Conservation (phyloP, 441 rosid species). For the Breynia disticha region DNA sequence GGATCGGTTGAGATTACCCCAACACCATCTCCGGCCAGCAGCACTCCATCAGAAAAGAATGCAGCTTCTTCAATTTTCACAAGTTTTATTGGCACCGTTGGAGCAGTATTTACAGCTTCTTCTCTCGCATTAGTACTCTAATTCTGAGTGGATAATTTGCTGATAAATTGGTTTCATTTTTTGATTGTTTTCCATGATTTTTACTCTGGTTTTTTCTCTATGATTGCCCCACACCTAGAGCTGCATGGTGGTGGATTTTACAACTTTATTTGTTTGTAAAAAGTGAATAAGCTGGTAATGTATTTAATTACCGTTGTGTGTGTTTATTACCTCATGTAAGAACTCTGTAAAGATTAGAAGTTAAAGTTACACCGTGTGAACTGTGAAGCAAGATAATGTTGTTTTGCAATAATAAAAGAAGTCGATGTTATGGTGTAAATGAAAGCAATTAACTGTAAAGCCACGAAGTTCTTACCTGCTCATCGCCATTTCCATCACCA, state of each 20-base stretch:
- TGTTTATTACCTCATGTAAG: constrained; percentile 21
- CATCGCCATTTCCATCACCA: no score
- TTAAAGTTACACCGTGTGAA: constrained; percentile 7
- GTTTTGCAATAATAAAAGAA: neutral
- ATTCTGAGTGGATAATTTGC: constrained; percentile 3
- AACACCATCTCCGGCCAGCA: constrained; percentile 33
- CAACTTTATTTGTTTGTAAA: constrained; percentile 15
- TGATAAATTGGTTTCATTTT: neutral
- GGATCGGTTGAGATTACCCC: constrained; percentile 33
- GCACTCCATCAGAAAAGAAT: neutral
- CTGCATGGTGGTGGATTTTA: constrained; percentile 3
- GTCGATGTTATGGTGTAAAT: no score
- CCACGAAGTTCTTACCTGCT: no score
- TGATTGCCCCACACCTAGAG: constrained; percentile 21
- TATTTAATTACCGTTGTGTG: constrained; percentile 16
- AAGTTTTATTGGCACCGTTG: constrained; percentile 18
- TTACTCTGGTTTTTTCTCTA: constrained; percentile 10
- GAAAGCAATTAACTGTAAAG: neutral
- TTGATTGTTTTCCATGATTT: constrained; percentile 1
- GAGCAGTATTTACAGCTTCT: constrained; percentile 39
- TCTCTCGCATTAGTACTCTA: constrained; percentile 33
- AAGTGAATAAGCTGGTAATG: constrained; percentile 19
- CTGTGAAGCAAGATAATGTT: neutral
- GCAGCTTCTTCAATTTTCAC: constrained; percentile 33
- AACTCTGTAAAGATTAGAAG: constrained; percentile 20